Evolutionary conservation across 176 grass and related monocot genomes (phyloP), one percentile per base, ranked within the genome.

Genomic region (Oryza longistaminata): DNA sequence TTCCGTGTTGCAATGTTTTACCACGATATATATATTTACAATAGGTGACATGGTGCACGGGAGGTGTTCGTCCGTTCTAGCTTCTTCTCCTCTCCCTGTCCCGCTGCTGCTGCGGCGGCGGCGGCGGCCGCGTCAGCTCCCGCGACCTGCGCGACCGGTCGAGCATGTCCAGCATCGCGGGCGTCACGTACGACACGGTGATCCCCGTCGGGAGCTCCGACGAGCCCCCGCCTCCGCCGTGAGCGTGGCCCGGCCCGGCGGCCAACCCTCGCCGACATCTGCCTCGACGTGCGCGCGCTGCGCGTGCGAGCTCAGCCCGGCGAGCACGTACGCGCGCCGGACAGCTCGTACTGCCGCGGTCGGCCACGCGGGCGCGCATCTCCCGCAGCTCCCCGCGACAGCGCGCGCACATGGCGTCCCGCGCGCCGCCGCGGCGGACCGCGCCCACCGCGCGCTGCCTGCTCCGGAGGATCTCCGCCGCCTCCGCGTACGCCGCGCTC

Each of bases 81-180:
- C 76, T 89, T 74, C 86, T 88, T 17, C 48, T 25, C 76, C 48
- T 37, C 14, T 85, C 87, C 39, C 21, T 61, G 0, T 76, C 61
- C 35, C 1, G 50, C 0, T 53, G 70, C 55, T 55, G 21, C 19
- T 19, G 1, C 27, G 21, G 71, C 26, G 31, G 67, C 19, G 55
- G 0, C 27, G 27, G 71, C 26, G 31, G 67, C 83, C 4, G 17
- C 74, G 52, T 60, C 52, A 78, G 68, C 77, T 85, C 82, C 22
- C 76, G 82, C 65, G 83, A 86, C 48, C 76, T 73, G 50, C 74
- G 79, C 15, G 92, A 94, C 11, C 88, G 82, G 16, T 74, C 79
- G 71, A 94, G 46, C 92, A 94, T 94, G 80, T 89, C 83, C 33
- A 94, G 84, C 92, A 94, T 91, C 25, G 86, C 87, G 43, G 88